Conservation (phyloP, 2,329 filamentous ascomycete species). For the Colletotrichum shisoi region DNA sequence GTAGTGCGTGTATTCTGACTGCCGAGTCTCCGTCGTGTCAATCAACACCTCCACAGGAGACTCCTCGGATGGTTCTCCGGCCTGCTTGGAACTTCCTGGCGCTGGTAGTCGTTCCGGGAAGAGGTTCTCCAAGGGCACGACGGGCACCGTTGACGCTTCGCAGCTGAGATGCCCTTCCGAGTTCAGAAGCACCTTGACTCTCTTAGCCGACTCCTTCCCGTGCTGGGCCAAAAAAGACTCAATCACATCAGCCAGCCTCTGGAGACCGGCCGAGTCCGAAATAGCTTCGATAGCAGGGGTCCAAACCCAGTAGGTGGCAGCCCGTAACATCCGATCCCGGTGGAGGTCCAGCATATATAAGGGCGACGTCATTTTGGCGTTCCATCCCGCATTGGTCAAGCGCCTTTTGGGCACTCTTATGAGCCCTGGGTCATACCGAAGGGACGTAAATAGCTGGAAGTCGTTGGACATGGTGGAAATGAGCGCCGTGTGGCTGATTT, state of each 20-base stretch:
- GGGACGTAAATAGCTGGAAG: slow-evolving; percentile 73
- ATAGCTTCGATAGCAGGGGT: slow-evolving; percentile 54
- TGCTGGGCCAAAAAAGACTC: slow-evolving; percentile 49
- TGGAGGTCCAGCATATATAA: slow-evolving; percentile 85
- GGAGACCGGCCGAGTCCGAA: slow-evolving; percentile 57
- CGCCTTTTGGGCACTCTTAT: slow-evolving; percentile 51
- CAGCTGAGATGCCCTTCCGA: slow-evolving; percentile 57
- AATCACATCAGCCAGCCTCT: slow-evolving; percentile 47
- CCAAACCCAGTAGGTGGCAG: slow-evolving; percentile 67
- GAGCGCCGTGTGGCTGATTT: neutral
- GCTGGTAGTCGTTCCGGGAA: slow-evolving; percentile 65
- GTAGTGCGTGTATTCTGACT: slow-evolving; percentile 76
- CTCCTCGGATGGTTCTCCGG: slow-evolving; percentile 43
- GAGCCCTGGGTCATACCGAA: slow-evolving; percentile 74
- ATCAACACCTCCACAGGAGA: slow-evolving; percentile 55
- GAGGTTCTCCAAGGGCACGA: slow-evolving; percentile 59
- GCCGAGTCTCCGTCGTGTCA: slow-evolving; percentile 52
- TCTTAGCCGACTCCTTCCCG: slow-evolving; percentile 48
- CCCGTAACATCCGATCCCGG: slow-evolving; percentile 76
- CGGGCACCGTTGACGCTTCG: slow-evolving; percentile 33
- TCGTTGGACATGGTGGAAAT: slow-evolving; percentile 48
- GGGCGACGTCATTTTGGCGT: slow-evolving; percentile 62
- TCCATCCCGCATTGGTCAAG: slow-evolving; percentile 59
- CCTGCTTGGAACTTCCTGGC: slow-evolving; percentile 47
- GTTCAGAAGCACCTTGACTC: slow-evolving; percentile 65